Percentiles rank a stretch among this genome's conserved stretches.
These are phyloP conservation scores for Saccharomyces hybrid DNA, from an alignment of 1,139 yeast species.

Conservation along the genomic window DNA sequence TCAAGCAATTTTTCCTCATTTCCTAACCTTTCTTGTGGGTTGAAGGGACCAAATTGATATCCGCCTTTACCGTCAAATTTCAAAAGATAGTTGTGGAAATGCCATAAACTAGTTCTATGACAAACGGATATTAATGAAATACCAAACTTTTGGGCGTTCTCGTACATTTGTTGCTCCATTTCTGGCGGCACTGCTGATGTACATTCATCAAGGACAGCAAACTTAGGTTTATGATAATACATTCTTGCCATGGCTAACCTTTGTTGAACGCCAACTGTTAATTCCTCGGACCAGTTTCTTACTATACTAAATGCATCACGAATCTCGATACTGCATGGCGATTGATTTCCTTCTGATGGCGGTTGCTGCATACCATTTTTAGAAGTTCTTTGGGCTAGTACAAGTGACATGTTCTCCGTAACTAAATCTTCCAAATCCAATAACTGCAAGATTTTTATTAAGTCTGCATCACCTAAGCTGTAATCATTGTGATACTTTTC, in stretches of 20 bases:
- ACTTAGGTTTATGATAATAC: conserved; percentile 83
- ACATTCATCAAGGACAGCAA: conserved; percentile 92
- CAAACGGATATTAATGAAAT: conserved; percentile 86
- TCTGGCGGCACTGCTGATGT: conserved; percentile 90
- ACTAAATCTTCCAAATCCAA: conserved; percentile 54
- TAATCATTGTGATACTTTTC: conserved; percentile 32
- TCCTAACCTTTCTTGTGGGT: conserved; percentile 59
- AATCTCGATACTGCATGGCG: conserved; percentile 10
- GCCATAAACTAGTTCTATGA: conserved; percentile 88
- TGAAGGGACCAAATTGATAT: conserved; percentile 58
- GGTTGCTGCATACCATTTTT: conserved; percentile 8
- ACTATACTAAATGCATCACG: conserved; percentile 56
- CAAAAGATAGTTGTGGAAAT: conserved; percentile 73
- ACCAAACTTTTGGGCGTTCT: conserved; percentile 71
- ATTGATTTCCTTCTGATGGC: conserved; percentile 15
- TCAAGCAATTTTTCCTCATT: conserved; percentile 65
- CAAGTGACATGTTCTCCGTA: conserved; percentile 33
- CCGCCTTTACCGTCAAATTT: conserved; percentile 84
- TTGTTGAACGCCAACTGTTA: conserved; percentile 89
- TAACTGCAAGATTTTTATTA: conserved; percentile 52
- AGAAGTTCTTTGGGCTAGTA: conserved; percentile 22
- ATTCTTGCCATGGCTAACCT: conserved; percentile 88
- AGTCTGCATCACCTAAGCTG: conserved; percentile 51
- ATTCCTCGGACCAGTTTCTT: conserved; percentile 82
- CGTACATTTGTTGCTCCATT: conserved; percentile 84